Conservation (phyloP, 2,329 filamentous ascomycete species). For the Stemphylium vesicarium region DNA sequence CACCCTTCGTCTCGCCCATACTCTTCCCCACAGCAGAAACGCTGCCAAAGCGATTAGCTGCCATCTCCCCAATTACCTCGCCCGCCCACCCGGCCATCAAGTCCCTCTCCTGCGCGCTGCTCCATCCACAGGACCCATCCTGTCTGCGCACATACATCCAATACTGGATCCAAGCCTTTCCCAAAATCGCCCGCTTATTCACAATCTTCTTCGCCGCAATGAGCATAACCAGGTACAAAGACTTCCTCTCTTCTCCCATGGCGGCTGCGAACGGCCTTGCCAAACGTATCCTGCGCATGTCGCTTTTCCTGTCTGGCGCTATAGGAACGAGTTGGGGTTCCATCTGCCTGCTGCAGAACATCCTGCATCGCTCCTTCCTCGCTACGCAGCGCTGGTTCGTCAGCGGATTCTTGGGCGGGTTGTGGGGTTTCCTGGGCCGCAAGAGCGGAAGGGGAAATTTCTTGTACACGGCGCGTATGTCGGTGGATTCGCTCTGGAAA, state of each 20-base stretch:
- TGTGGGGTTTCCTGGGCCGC: constrained; percentile 82
- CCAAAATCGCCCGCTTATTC: constrained; percentile 77
- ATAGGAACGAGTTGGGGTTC: constrained; percentile 87
- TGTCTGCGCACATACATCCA: constrained; percentile 86
- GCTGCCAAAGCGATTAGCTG: constrained; percentile 69
- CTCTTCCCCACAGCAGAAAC: constrained; percentile 75
- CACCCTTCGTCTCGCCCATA: constrained; percentile 85
- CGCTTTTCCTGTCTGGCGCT: constrained; percentile 79
- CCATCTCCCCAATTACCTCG: constrained; percentile 78
- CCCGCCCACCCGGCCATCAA: constrained; percentile 86
- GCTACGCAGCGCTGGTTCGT: constrained; percentile 89
- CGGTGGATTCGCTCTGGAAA: constrained; percentile 86
- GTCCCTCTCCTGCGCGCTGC: constrained; percentile 83
- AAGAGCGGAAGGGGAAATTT: constrained; percentile 67
- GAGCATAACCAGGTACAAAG: constrained; percentile 70
- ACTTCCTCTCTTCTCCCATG: constrained; percentile 73
- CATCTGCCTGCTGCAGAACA: constrained; percentile 85
- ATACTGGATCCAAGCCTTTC: constrained; percentile 86
- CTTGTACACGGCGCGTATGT: constrained; percentile 78
- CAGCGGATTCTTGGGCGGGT: constrained; percentile 81
- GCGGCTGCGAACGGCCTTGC: constrained; percentile 70
- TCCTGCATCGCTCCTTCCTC: constrained; percentile 75
- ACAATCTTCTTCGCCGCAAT: constrained; percentile 75
- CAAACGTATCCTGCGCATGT: constrained; percentile 73
- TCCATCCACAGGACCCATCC: constrained; percentile 87